Percentiles rank a stretch among this genome's conserved stretches.
Evolutionary conservation across 148 eudicot species (phyloP).

Genomic region (Cornus kousa): DNA sequence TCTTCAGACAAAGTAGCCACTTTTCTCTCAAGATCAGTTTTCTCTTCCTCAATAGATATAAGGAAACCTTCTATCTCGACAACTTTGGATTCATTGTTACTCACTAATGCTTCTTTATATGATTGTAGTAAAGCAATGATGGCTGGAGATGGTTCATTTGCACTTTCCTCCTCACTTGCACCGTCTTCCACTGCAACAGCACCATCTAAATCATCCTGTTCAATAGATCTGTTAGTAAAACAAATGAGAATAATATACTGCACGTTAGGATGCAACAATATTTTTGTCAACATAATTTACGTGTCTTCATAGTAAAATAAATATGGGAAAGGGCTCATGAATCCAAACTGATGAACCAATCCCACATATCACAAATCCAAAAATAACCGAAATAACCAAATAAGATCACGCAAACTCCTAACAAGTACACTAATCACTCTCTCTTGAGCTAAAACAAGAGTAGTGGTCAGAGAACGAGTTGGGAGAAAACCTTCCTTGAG

Average conservation of each 20-base stretch:
- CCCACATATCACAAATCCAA: neutral
- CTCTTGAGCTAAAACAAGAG: neutral
- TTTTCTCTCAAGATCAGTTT: constrained; percentile 45
- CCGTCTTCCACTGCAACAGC: constrained; percentile 35
- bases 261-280: neutral
- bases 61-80: constrained; percentile 60
- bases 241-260: neutral
- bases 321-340: neutral
- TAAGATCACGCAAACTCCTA: neutral
- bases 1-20: constrained; percentile 55
- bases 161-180: constrained; percentile 35
- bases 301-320: neutral
- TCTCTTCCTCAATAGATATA: constrained; percentile 66
- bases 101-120: constrained; percentile 73
- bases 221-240: constrained; percentile 9
- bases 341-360: neutral
- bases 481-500: too few species aligned
- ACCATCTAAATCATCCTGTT: constrained; percentile 50
- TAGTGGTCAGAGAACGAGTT: neutral
- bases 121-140: constrained; percentile 39
- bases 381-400: neutral
- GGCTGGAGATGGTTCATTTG: constrained; percentile 48
- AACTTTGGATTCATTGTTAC: constrained; percentile 54
- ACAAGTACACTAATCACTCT: neutral
- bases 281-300: neutral